These are phyloP conservation scores for Xylaria sp. DNA, from an alignment of 2,329 filamentous ascomycete species.

Conservation along the genomic window DNA sequence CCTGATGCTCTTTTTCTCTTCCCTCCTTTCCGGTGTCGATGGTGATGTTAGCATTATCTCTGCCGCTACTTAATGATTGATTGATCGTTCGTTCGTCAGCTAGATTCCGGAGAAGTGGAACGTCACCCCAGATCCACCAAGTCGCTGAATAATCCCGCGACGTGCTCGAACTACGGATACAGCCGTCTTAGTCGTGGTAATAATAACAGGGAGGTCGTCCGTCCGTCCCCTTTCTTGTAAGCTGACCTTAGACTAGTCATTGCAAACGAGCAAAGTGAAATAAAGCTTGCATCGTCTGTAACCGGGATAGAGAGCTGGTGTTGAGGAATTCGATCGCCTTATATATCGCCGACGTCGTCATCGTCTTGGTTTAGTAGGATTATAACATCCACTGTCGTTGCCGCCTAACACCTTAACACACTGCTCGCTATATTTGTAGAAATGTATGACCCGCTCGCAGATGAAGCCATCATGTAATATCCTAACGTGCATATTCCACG, in stretches of 20 bases:
- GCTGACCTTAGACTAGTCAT: not conserved
- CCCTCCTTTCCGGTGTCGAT: not conserved
- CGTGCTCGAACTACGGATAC: not conserved
- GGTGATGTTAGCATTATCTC: not conserved
- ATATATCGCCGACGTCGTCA: not conserved
- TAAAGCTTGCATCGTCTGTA: not conserved
- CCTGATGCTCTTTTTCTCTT: not conserved
- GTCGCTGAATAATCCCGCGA: not conserved
- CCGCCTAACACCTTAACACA: not conserved
- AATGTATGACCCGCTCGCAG: not conserved
- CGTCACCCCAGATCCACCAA: not conserved
- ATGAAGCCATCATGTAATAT: not conserved
- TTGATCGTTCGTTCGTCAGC: not conserved
- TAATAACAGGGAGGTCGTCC: not conserved
- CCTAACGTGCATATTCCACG: not conserved
- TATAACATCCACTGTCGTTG: not conserved
- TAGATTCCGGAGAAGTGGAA: not conserved
- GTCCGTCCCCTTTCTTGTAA: not conserved
- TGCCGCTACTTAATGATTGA: not conserved
- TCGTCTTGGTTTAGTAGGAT: not conserved
- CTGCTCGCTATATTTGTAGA: not conserved
- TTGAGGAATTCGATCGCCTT: not conserved
- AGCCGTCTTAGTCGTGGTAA: not conserved
- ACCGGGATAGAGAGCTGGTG: not conserved
- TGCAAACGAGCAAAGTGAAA: not conserved